Conservation (phyloP, 1,284 basidiomycete genomes). For the Psilocybe mexicana region DNA sequence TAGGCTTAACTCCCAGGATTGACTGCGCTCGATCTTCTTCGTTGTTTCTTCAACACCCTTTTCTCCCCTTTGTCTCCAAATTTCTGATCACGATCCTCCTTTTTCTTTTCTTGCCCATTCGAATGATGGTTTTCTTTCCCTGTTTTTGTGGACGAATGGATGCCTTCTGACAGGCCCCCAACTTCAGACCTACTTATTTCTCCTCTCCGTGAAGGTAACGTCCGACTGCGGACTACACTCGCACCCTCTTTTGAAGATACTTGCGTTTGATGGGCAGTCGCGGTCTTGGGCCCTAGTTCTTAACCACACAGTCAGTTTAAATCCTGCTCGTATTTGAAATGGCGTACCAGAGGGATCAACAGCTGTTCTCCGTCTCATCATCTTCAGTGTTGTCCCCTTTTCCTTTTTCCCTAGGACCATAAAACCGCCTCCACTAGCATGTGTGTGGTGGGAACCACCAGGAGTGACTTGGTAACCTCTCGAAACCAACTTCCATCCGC, state of each 20-base stretch:
- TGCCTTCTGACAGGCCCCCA: neutral
- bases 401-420: constrained; percentile 22
- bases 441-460: neutral
- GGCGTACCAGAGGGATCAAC: constrained; percentile 53
- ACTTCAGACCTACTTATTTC: constrained; percentile 10
- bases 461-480: constrained; percentile 2
- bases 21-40: constrained; percentile 15
- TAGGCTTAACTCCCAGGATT: neutral
- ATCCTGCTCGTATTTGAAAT: constrained; percentile 4
- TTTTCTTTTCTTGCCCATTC: neutral
- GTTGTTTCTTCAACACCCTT: constrained; percentile 29
- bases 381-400: constrained; percentile 30
- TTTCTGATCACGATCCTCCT: constrained; percentile 16
- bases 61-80: constrained; percentile 19
- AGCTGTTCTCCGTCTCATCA: constrained; percentile 56
- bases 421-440: constrained; percentile 15
- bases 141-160: neutral
- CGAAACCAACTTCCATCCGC: constrained; percentile 48
- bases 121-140: constrained; percentile 11
- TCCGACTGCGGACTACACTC: constrained; percentile 57
- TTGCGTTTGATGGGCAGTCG: neutral
- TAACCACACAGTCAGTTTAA: neutral
- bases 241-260: constrained; percentile 28
- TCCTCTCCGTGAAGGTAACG: constrained; percentile 48
- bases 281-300: constrained; percentile 2